Percentiles rank a stretch among this genome's conserved stretches.
Evolutionary conservation across 2,329 filamentous ascomycete species (phyloP).

Genomic region (Trichoderma oligosporum): DNA sequence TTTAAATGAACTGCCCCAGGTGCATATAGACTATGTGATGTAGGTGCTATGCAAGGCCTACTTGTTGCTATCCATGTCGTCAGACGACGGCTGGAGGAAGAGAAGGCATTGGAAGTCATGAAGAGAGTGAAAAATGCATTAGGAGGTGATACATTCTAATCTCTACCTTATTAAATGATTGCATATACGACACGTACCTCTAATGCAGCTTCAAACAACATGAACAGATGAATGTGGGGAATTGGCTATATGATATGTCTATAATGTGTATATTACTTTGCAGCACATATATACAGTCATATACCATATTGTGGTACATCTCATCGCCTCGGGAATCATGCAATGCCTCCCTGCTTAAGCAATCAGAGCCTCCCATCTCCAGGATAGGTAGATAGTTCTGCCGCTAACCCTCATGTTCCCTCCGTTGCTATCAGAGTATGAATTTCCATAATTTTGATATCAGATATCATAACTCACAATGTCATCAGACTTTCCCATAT

Average conservation of each 20-base stretch:
- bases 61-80: conserved; percentile 54
- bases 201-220: not conserved
- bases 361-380: too few species aligned
- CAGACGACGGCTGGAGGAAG: conserved; percentile 50
- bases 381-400: too few species aligned
- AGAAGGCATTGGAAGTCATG: conserved; percentile 47
- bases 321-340: too few species aligned
- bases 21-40: conserved; percentile 83
- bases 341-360: too few species aligned
- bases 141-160: conserved; percentile 51
- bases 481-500: not conserved
- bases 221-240: too few species aligned
- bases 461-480: not conserved
- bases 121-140: not conserved
- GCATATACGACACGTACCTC: not conserved
- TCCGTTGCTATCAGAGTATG: not conserved
- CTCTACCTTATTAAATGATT: conserved; percentile 43
- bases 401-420: not conserved
- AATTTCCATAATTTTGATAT: not conserved
- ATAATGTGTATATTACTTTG: too few species aligned
- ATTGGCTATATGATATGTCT: too few species aligned
- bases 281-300: too few species aligned
- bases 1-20: conserved; percentile 78
- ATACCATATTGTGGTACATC: too few species aligned
- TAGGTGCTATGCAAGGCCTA: conserved; percentile 68